phyloP scores from a whole-genome alignment of 1,284 basidiomycete species.

The Anthracocystis panici-leucophaei region DNA sequence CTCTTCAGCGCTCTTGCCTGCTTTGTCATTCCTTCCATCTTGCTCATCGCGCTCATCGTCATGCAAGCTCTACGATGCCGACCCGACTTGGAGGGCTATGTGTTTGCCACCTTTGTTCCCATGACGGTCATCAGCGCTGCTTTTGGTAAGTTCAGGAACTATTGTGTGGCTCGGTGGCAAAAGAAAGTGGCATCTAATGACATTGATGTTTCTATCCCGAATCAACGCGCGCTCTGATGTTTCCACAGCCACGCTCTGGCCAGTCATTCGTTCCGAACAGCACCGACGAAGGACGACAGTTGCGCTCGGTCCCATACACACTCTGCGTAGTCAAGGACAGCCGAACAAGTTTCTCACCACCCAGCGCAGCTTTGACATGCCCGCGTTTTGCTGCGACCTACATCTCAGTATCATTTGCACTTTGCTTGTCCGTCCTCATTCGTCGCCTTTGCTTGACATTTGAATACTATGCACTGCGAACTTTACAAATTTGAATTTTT shows the following conservation, averaged over 20 bases:
- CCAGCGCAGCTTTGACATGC: slow-evolving; percentile 29
- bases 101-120: slow-evolving; percentile 24
- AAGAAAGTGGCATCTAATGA: background rate
- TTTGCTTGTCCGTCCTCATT: no score
- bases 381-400: no score
- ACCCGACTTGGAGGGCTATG: slow-evolving; percentile 31
- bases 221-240: background rate
- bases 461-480: background rate
- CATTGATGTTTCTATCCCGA: background rate
- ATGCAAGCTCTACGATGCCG: slow-evolving; percentile 24
- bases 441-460: background rate
- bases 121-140: slow-evolving; percentile 23
- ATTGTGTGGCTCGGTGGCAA: background rate
- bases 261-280: slow-evolving; percentile 29
- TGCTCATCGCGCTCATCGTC: slow-evolving; percentile 31
- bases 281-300: slow-evolving; percentile 8
- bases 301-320: slow-evolving; percentile 7
- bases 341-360: slow-evolving; percentile 31
- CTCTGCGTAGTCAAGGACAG: slow-evolving; percentile 23
- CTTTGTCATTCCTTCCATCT: slow-evolving; percentile 29
- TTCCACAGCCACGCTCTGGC: slow-evolving; percentile 27
- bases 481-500: background rate
- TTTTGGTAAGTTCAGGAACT: slow-evolving; percentile 20
- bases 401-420: no score
- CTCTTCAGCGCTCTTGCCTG: slow-evolving; percentile 30